Percentiles rank a stretch among this genome's conserved stretches.
Conservation (phyloP, 2,329 filamentous ascomycete species). For the Beauveria pseudobassiana region DNA sequence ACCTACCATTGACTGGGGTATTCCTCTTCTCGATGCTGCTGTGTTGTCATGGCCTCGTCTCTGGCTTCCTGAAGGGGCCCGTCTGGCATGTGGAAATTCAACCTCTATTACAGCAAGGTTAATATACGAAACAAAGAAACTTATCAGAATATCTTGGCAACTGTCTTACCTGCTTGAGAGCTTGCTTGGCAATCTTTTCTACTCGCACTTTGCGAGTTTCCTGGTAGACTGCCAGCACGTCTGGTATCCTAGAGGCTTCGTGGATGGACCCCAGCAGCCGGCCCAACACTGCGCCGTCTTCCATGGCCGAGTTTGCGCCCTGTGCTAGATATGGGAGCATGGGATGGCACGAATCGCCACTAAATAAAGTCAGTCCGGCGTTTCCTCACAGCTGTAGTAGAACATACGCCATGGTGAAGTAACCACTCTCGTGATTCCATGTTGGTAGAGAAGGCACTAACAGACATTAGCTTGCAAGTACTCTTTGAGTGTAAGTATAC, state of each 20-base stretch:
- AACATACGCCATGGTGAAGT: not conserved
- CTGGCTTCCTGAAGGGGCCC: not conserved
- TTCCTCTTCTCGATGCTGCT: not conserved
- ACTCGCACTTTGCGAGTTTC: conserved; percentile 39
- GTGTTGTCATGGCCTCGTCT: not conserved
- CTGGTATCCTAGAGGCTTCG: conserved; percentile 36
- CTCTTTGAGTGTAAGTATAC: not conserved
- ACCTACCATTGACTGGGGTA: not conserved
- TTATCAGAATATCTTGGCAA: not conserved
- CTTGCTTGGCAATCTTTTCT: conserved; percentile 51
- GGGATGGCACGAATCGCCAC: conserved; percentile 55
- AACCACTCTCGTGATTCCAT: not conserved
- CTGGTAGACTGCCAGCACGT: conserved; percentile 38
- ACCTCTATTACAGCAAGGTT: not conserved
- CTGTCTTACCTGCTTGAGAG: conserved; percentile 39
- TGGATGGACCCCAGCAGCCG: conserved; percentile 45
- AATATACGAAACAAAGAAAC: not conserved
- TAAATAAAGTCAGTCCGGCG: conserved; percentile 12
- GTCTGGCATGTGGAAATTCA: not conserved
- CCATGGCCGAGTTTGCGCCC: conserved; percentile 59
- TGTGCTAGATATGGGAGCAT: conserved; percentile 59
- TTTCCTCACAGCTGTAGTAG: not conserved
- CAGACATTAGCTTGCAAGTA: conserved; percentile 24
- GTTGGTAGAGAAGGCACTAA: conserved; percentile 16
- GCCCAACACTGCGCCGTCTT: conserved; percentile 61